These are phyloP conservation scores for Suhomyces xylopsoci DNA, from an alignment of 805 yeast species.

Conservation along the genomic window DNA sequence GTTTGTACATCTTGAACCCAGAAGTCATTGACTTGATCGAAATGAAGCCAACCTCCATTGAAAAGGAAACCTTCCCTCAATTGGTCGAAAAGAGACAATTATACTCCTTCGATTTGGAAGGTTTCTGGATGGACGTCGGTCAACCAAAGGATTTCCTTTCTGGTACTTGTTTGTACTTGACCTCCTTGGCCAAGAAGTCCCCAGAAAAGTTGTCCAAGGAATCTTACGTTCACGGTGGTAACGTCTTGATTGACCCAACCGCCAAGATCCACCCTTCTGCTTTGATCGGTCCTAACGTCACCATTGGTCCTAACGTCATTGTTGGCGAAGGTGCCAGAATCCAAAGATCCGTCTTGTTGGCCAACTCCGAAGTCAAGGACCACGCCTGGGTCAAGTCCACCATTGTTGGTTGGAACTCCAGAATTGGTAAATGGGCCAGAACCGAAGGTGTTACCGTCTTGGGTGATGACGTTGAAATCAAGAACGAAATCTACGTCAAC, in stretches of 20 bases:
- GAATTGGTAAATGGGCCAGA: conserved; percentile 98
- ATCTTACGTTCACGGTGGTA: conserved; percentile 80
- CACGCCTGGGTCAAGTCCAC: conserved; percentile 98
- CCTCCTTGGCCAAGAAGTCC: conserved; percentile 77
- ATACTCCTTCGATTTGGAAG: conserved; percentile 96
- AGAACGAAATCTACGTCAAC: conserved; percentile 97
- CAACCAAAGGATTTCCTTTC: conserved; percentile 99
- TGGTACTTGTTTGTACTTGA: conserved; percentile 90
- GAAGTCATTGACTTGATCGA: conserved; percentile 94
- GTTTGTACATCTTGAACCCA: conserved; percentile 97
- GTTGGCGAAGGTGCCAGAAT: conserved; percentile 99
- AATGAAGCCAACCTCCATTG: conserved; percentile 97
- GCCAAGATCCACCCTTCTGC: conserved; percentile 91
- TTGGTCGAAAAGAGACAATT: conserved; percentile 85
- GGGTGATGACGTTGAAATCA: conserved; percentile 98
- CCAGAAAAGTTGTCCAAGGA: conserved; percentile 68
- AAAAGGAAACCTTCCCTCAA: conserved; percentile 98
- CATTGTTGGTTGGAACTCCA: conserved; percentile 98
- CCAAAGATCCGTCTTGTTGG: conserved; percentile 88
- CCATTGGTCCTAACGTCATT: conserved; percentile 92
- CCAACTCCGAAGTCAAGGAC: conserved; percentile 88
- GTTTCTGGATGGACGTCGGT: conserved; percentile 99
- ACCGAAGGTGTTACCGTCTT: conserved; percentile 95
- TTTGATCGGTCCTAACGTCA: conserved; percentile 97
- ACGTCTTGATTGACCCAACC: conserved; percentile 90